Percentiles rank a stretch among this genome's conserved stretches.
Evolutionary conservation across 1,284 basidiomycete genomes (phyloP).

Genomic region (Cryptococcus sp.): DNA sequence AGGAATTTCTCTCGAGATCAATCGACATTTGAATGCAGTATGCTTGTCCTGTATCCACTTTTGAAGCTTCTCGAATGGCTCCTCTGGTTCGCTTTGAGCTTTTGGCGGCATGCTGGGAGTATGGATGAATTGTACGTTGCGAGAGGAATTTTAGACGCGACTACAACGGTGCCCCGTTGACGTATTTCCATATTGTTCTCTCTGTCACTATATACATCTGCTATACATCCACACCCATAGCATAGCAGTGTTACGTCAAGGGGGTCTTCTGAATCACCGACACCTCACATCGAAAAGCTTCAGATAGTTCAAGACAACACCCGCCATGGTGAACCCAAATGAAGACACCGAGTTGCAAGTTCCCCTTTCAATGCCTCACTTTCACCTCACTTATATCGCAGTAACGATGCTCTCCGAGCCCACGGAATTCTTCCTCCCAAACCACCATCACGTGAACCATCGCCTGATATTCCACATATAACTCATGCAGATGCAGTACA

Average conservation of each 20-base stretch:
- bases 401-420: constrained; percentile 87
- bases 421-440: constrained; percentile 82
- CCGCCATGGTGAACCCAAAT: constrained; percentile 59
- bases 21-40: constrained; percentile 11
- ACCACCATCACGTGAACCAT: constrained; percentile 58
- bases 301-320: background rate
- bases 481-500: constrained; percentile 49
- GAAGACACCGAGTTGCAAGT: constrained; percentile 86
- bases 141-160: background rate
- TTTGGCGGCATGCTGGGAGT: too few species aligned
- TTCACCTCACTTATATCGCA: constrained; percentile 35
- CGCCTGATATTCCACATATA: constrained; percentile 57
- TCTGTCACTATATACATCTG: background rate
- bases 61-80: constrained; percentile 1
- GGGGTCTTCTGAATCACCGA: too few species aligned
- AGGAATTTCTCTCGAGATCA: constrained; percentile 11
- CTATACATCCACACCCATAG: too few species aligned
- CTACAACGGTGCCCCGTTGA: too few species aligned
- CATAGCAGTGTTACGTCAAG: too few species aligned
- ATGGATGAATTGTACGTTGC: background rate
- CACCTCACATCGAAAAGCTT: background rate
- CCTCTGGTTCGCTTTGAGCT: background rate
- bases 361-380: background rate
- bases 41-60: constrained; percentile 13
- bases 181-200: background rate